These are phyloP conservation scores for Scheffersomyces ergatensis DNA, from an alignment of 805 yeast species.

Conservation along the genomic window DNA sequence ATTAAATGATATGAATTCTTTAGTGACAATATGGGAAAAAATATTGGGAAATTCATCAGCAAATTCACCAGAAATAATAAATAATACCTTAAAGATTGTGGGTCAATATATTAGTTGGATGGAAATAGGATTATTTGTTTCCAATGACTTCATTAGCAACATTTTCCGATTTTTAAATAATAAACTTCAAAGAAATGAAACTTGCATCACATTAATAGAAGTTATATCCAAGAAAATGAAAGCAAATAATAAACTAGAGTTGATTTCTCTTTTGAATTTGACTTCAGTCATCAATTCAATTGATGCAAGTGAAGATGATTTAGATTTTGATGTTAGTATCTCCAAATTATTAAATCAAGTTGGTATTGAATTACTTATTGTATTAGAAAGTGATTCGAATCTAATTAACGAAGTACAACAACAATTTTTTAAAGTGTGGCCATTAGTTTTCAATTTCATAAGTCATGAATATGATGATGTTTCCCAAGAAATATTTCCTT, in stretches of 20 bases:
- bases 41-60: conserved; percentile 38
- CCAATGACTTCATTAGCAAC: conserved; percentile 52
- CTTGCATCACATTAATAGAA: conserved; percentile 59
- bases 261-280: conserved; percentile 67
- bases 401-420: conserved; percentile 36
- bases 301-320: conserved; percentile 34
- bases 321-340: conserved; percentile 72
- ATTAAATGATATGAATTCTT: conserved; percentile 62
- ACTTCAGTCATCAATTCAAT: conserved; percentile 46
- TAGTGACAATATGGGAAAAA: conserved; percentile 68
- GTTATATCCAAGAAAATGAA: conserved; percentile 78
- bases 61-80: conserved; percentile 45
- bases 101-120: conserved; percentile 94
- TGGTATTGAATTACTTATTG: conserved; percentile 71
- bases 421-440: conserved; percentile 63
- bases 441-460: conserved; percentile 67
- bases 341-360: conserved; percentile 73
- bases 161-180: conserved; percentile 58
- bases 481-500: conserved; percentile 77
- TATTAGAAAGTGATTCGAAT: conserved; percentile 51
- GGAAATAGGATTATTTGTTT: conserved; percentile 71
- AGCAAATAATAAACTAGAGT: conserved; percentile 64
- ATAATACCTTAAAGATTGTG: conserved; percentile 58
- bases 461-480: conserved; percentile 88
- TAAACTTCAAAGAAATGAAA: conserved; percentile 50